Conservation (phyloP, 1,284 basidiomycete genomes). For the Ganoderma resinaceum region DNA sequence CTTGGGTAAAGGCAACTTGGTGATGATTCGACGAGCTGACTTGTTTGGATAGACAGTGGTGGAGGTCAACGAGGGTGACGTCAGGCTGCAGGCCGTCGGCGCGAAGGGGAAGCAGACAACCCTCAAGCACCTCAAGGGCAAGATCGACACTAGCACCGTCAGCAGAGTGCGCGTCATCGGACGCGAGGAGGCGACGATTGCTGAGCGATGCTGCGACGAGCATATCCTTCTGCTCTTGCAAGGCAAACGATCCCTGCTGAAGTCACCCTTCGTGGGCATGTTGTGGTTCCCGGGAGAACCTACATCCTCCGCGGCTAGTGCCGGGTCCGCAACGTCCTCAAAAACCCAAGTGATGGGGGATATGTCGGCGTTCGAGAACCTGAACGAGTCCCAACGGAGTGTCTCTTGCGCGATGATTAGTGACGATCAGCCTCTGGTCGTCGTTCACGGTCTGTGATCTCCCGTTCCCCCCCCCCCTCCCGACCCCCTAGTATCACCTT, state of each 20-base stretch:
- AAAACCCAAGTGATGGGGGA: not conserved
- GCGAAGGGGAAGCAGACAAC: slow-evolving; percentile 4
- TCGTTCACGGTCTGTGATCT: slow-evolving; percentile 14
- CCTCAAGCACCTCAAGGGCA: slow-evolving; percentile 1
- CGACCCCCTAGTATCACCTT: not conserved
- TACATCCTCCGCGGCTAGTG: not conserved
- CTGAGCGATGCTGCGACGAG: slow-evolving; percentile 9
- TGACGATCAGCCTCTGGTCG: slow-evolving; percentile 9
- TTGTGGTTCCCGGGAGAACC: slow-evolving; percentile 5
- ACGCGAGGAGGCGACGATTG: slow-evolving; percentile 9
- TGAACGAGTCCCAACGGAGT: slow-evolving; percentile 9
- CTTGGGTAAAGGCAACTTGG: no score
- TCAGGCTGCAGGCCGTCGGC: not conserved
- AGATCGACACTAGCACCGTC: not conserved
- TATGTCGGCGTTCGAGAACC: not conserved
- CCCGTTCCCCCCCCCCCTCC: no score
- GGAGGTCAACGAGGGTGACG: slow-evolving; percentile 16
- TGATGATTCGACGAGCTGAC: not conserved
- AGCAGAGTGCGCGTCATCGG: slow-evolving; percentile 13
- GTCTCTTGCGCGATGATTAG: slow-evolving; percentile 13
- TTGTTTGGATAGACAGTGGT: slow-evolving; percentile 1
- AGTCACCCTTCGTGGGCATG: not conserved
- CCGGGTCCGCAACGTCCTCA: not conserved
- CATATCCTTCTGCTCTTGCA: slow-evolving; percentile 9
- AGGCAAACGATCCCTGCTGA: not conserved